Evolutionary conservation across 2,329 filamentous ascomycete species (phyloP).

Genomic region (Paramyrothecium roridum): DNA sequence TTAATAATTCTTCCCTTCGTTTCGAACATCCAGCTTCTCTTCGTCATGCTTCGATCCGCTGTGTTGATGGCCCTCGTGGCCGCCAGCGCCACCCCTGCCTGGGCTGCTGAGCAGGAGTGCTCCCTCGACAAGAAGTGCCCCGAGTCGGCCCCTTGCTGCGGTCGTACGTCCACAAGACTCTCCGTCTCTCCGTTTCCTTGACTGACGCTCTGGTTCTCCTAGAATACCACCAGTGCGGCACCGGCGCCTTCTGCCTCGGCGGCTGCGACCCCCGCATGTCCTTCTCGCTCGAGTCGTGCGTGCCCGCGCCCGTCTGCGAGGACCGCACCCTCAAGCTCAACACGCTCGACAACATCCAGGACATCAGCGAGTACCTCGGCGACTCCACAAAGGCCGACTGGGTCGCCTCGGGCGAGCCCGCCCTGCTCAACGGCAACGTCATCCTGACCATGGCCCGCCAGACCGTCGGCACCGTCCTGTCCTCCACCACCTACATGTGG

Average conservation of each 20-base stretch:
- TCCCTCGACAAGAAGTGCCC: slow-evolving; percentile 62
- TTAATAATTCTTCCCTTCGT: not conserved
- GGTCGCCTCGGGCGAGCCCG: slow-evolving; percentile 79
- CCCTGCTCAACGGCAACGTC: slow-evolving; percentile 64
- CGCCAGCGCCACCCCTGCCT: slow-evolving; percentile 24
- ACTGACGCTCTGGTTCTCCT: slow-evolving; percentile 9
- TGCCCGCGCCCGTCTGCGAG: slow-evolving; percentile 79
- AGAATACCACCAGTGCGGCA: slow-evolving; percentile 93
- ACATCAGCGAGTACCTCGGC: slow-evolving; percentile 82
- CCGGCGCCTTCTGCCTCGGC: slow-evolving; percentile 91
- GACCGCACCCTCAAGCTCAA: slow-evolving; percentile 71
- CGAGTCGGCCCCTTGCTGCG: slow-evolving; percentile 71
- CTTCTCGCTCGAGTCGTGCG: slow-evolving; percentile 77
- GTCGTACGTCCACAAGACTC: slow-evolving; percentile 58
- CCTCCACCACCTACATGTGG: slow-evolving; percentile 87
- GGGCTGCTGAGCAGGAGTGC: slow-evolving; percentile 30
- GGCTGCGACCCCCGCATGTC: slow-evolving; percentile 90
- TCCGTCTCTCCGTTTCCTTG: slow-evolving; percentile 5
- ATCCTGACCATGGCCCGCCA: slow-evolving; percentile 86
- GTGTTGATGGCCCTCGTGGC: slow-evolving; percentile 27
- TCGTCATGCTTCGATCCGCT: slow-evolving; percentile 28
- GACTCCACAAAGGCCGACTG: slow-evolving; percentile 78
- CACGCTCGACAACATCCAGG: slow-evolving; percentile 62
- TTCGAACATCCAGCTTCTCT: not conserved
- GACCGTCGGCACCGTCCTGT: slow-evolving; percentile 83